These are phyloP conservation scores for Pezicula neosporulosa DNA, from an alignment of 2,329 filamentous ascomycete species.

Conservation along the genomic window DNA sequence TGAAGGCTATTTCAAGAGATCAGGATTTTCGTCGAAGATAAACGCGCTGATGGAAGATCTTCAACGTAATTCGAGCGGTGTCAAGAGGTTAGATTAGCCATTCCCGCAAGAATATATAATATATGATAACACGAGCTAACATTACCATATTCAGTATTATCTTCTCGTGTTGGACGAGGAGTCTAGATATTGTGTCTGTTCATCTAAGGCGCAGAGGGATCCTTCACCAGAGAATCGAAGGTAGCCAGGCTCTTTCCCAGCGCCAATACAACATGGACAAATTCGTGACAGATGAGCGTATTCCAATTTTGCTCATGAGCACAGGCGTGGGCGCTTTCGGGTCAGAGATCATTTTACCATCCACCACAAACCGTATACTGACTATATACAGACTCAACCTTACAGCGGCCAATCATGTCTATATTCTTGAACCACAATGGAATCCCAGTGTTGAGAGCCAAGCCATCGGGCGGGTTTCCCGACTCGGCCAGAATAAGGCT, in stretches of 20 bases:
- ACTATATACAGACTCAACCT: slow-evolving; percentile 10
- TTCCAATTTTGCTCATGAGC: slow-evolving; percentile 42
- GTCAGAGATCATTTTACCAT: slow-evolving; percentile 4
- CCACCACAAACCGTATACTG: neutral
- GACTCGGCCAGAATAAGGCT: slow-evolving; percentile 19
- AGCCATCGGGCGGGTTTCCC: slow-evolving; percentile 19
- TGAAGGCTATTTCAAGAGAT: too few species aligned
- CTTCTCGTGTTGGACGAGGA: slow-evolving; percentile 15
- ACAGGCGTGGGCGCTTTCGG: slow-evolving; percentile 14
- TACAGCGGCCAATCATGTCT: slow-evolving; percentile 21
- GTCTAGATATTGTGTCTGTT: slow-evolving; percentile 25
- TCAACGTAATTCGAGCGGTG: too few species aligned
- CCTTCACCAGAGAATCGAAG: slow-evolving; percentile 39
- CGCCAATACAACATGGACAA: slow-evolving; percentile 35
- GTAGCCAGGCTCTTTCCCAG: slow-evolving; percentile 32
- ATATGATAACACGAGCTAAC: slow-evolving; percentile 39
- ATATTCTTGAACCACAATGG: slow-evolving; percentile 28
- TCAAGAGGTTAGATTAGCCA: too few species aligned
- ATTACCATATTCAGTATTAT: slow-evolving; percentile 32
- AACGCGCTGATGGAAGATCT: too few species aligned
- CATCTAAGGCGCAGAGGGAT: slow-evolving; percentile 28
- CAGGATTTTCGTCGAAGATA: too few species aligned
- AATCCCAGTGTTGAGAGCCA: slow-evolving; percentile 27
- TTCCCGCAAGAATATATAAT: too few species aligned
- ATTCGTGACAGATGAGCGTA: slow-evolving; percentile 29